Base-by-base conservation (phyloP, 2,329 filamentous ascomycete species). In the Tolypocladium capitatum region DNA sequence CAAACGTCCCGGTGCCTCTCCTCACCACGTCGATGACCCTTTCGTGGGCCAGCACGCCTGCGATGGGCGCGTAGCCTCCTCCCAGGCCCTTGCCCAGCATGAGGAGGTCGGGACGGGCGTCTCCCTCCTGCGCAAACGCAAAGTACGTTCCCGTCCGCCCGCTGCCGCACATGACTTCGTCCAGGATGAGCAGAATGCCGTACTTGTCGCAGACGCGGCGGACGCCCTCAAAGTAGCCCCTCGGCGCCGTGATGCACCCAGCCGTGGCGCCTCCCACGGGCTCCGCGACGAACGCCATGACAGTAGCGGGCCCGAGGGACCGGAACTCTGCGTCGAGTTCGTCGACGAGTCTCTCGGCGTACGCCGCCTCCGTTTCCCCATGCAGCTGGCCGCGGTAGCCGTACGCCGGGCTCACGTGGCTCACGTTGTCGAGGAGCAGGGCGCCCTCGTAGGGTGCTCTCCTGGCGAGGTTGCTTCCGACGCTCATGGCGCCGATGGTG, bases 161-260 rank as follows among this genome's bases (percentile, higher is more conserved):
- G 62, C 75, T 75, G 2, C 81, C 81, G 43, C 76, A 82, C 83
- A 89, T 86, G 41, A 88, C 73, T 46, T 91, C 86, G 56, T 92
- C 87, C 0, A 91, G 65, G 42, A 91, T 82, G n/a, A 92, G 69
- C 0, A 92, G 73, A 0, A 82, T 79, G 0, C 83, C 85, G 57
- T 91, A 72, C 51, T 76, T 78, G 46, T 83, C 74, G 60, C 86
- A 92, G 1, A 92, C 68, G 2, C 68, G 66, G 56, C 76, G 75
- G 63, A 91, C 78, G 1, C 81, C 83, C 45, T 70, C 65, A 45
- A 90, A 78, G 54, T 92, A 92, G 0, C 84, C 84, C 0, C 70
- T 66, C 0, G 82, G 72, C 0, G 82, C 69, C 1, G 81, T 74
- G 1, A 86, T 79, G 55, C 81, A 87, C 0, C 84, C 86, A 0